Evolutionary conservation across 768 basidiomycete genomes (phyloP).

Genomic region (Hortiboletus campestris): DNA sequence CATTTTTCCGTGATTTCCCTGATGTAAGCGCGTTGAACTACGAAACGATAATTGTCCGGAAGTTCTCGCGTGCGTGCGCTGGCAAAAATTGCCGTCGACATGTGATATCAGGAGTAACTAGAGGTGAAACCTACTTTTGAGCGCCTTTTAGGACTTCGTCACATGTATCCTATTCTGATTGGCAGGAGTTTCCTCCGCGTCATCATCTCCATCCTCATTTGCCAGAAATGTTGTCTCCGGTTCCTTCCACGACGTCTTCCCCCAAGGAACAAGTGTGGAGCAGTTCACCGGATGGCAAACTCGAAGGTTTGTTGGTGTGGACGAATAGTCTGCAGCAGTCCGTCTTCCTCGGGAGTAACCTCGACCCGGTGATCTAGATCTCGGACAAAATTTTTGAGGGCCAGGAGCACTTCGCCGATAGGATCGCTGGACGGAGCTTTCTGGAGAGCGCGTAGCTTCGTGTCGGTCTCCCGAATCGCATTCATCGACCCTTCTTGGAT

Average conservation of each 20-base stretch:
- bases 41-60: slow-evolving; percentile 63
- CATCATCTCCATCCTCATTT: slow-evolving; percentile 37
- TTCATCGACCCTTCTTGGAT: slow-evolving; percentile 58
- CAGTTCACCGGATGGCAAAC: slow-evolving; percentile 46
- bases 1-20: slow-evolving; percentile 43
- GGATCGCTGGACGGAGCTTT: slow-evolving; percentile 55
- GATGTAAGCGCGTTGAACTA: slow-evolving; percentile 55
- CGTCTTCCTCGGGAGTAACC: slow-evolving; percentile 51
- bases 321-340: slow-evolving; percentile 56
- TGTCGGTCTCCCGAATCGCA: slow-evolving; percentile 40
- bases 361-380: slow-evolving; percentile 47
- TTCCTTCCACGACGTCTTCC: slow-evolving; percentile 8
- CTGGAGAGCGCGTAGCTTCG: slow-evolving; percentile 37
- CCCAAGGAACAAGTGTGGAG: slow-evolving; percentile 58
- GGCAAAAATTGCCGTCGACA: neutral
- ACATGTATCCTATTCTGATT: slow-evolving; percentile 38
- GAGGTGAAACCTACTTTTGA: slow-evolving; percentile 39
- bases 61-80: slow-evolving; percentile 73
- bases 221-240: slow-evolving; percentile 32
- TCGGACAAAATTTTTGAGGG: slow-evolving; percentile 46
- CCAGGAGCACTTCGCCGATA: slow-evolving; percentile 50
- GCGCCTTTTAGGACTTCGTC: slow-evolving; percentile 52
- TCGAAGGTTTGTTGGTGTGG: slow-evolving; percentile 49
- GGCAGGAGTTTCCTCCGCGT: neutral
- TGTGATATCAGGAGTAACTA: neutral